phyloP scores from a whole-genome alignment of 306 rosid species.

The Gillenia trifoliata region DNA sequence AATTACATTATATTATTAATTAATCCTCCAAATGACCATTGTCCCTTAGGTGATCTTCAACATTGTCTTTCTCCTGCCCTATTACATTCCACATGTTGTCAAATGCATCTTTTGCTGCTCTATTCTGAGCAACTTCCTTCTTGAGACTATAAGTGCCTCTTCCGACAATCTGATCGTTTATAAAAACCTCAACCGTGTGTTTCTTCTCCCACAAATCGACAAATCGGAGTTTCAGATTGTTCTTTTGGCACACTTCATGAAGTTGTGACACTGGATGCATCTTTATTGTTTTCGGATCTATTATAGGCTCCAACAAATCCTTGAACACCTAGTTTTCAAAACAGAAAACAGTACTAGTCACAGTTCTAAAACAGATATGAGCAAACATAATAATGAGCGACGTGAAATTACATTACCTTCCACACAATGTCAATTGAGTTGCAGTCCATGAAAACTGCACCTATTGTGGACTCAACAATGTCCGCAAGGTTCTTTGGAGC shows the following conservation, averaged over 20 bases:
- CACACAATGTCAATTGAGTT: slow-evolving; percentile 40
- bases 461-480: slow-evolving; percentile 48
- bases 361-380: not conserved
- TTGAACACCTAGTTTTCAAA: slow-evolving; percentile 23
- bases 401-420: slow-evolving; percentile 30
- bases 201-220: slow-evolving; percentile 38
- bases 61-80: not conserved
- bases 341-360: not conserved
- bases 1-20: not conserved
- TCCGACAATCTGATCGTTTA: slow-evolving; percentile 34
- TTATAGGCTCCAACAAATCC: slow-evolving; percentile 42
- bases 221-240: slow-evolving; percentile 22
- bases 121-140: slow-evolving; percentile 46
- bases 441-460: slow-evolving; percentile 52
- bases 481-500: slow-evolving; percentile 48
- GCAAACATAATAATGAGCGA: not conserved
- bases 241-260: slow-evolving; percentile 50
- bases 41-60: not conserved
- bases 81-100: slow-evolving; percentile 24
- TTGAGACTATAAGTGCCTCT: slow-evolving; percentile 23
- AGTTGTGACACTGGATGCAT: slow-evolving; percentile 44
- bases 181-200: slow-evolving; percentile 20
- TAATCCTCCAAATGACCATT: not conserved
- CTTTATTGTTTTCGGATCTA: slow-evolving; percentile 25
- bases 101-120: slow-evolving; percentile 61